Percentiles rank a stretch among this genome's conserved stretches.
phyloP scores from a whole-genome alignment of 805 yeast species.

The Hanseniaspora lachancei region DNA sequence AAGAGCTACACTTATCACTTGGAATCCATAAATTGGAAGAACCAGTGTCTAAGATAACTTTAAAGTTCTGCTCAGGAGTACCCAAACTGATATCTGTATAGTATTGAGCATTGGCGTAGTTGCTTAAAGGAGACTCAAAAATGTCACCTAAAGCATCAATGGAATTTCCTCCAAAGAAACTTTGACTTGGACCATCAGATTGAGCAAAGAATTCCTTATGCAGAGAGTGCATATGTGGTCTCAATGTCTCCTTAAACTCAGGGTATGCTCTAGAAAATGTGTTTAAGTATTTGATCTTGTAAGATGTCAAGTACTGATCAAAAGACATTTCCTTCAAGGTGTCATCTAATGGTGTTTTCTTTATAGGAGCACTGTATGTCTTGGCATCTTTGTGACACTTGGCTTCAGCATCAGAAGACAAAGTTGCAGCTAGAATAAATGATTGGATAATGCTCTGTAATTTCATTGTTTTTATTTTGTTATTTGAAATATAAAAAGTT shows the following conservation, averaged over 20 bases:
- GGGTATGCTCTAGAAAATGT: slow-evolving; percentile 36
- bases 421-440: slow-evolving; percentile 21
- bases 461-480: not conserved
- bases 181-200: not conserved
- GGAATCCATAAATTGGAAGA: slow-evolving; percentile 97
- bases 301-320: slow-evolving; percentile 40
- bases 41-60: slow-evolving; percentile 92
- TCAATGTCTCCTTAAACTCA: slow-evolving; percentile 22
- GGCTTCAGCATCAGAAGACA: slow-evolving; percentile 22
- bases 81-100: slow-evolving; percentile 84
- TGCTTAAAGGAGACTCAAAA: slow-evolving; percentile 65
- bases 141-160: slow-evolving; percentile 30
- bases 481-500: not conserved
- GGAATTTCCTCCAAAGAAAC: slow-evolving; percentile 16
- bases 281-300: slow-evolving; percentile 49
- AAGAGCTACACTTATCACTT: slow-evolving; percentile 69
- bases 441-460: slow-evolving; percentile 17
- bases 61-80: slow-evolving; percentile 85
- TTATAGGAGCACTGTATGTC: slow-evolving; percentile 42
- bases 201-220: not conserved
- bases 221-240: slow-evolving; percentile 19
- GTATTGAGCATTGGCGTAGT: slow-evolving; percentile 92
- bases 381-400: slow-evolving; percentile 25
- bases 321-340: slow-evolving; percentile 40
- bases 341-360: slow-evolving; percentile 46